These are phyloP conservation scores for Achaetomiella virescens DNA, from an alignment of 495 filamentous ascomycete genomes.

Conservation along the genomic window DNA sequence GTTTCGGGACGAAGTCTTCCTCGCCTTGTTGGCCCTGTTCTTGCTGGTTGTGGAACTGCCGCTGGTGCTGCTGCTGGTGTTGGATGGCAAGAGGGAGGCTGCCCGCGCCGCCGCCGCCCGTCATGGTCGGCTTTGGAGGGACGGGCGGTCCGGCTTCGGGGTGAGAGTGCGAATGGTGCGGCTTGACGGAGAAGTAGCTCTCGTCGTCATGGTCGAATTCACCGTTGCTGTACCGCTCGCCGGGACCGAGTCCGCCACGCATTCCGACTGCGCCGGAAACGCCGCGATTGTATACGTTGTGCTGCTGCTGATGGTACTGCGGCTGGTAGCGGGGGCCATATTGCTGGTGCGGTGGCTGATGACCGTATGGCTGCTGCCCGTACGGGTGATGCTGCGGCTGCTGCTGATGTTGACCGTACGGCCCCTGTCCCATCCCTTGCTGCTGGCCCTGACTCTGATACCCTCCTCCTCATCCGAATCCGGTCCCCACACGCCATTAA, in stretches of 20 bases:
- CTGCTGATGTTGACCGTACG: slow-evolving; percentile 23
- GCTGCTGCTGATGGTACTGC: background rate
- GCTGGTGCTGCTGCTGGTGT: background rate
- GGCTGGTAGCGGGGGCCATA: no score
- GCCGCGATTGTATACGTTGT: background rate
- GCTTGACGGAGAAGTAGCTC: slow-evolving; percentile 34
- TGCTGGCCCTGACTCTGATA: slow-evolving; percentile 23
- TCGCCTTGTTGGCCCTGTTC: background rate
- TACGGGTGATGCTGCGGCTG: background rate
- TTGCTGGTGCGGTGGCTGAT: background rate
- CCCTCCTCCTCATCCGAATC: slow-evolving; percentile 33
- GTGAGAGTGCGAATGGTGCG: slow-evolving; percentile 7
- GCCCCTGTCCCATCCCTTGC: background rate
- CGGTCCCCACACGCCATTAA: slow-evolving; percentile 44
- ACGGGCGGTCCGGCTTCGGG: background rate
- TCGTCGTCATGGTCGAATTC: slow-evolving; percentile 43
- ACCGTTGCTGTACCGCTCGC: slow-evolving; percentile 8
- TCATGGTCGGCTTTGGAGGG: slow-evolving; percentile 10
- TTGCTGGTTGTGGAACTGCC: background rate
- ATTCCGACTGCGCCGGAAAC: slow-evolving; percentile 20
- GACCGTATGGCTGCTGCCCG: background rate
- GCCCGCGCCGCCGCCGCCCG: slow-evolving; percentile 10
- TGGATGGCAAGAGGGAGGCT: background rate
- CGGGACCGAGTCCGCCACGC: slow-evolving; percentile 30
- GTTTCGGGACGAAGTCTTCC: slow-evolving; percentile 28